A percentile compares a stretch with the other conserved stretches of the same genome.
phyloP scores from a whole-genome alignment of 2,329 filamentous ascomycete genomes.

The Ophiostoma sp. region DNA sequence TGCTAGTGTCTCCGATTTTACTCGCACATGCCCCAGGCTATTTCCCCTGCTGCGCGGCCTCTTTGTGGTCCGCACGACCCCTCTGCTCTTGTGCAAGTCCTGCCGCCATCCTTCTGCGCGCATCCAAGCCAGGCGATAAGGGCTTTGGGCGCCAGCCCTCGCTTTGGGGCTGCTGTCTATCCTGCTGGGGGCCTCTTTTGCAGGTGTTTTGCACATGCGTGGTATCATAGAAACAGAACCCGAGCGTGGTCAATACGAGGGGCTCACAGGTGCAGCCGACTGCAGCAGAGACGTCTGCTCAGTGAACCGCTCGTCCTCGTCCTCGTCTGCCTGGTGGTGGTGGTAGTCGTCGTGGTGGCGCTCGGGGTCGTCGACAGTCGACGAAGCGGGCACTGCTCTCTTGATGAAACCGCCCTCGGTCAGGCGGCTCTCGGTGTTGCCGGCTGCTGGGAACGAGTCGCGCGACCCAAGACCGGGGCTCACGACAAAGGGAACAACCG shows the following conservation, averaged over 20 bases:
- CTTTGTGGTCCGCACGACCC: constrained; percentile 30
- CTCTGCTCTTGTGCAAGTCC: constrained; percentile 32
- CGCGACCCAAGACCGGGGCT: constrained; percentile 16
- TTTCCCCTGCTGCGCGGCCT: background rate
- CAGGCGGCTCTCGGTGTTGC: constrained; percentile 21
- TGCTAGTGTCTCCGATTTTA: background rate
- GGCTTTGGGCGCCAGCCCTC: background rate
- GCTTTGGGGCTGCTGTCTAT: background rate
- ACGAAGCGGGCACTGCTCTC: background rate
- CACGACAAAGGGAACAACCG: background rate
- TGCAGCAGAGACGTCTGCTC: constrained; percentile 35
- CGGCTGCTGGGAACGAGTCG: constrained; percentile 30
- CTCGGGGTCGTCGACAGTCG: background rate
- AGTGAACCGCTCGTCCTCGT: constrained; percentile 28
- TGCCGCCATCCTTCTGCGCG: constrained; percentile 39
- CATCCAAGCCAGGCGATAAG: constrained; percentile 37
- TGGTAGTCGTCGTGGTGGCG: background rate
- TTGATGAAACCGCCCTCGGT: constrained; percentile 23
- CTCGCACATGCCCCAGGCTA: background rate
- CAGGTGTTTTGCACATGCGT: background rate
- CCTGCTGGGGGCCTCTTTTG: background rate
- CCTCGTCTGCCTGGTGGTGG: constrained; percentile 20
- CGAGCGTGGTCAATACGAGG: constrained; percentile 39
- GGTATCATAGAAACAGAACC: background rate
- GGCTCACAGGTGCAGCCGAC: constrained; percentile 19